A percentile compares a stretch with the other conserved stretches of the same genome.
phyloP scores from a whole-genome alignment of 495 filamentous ascomycete species.

The Aspergillus diversus region DNA sequence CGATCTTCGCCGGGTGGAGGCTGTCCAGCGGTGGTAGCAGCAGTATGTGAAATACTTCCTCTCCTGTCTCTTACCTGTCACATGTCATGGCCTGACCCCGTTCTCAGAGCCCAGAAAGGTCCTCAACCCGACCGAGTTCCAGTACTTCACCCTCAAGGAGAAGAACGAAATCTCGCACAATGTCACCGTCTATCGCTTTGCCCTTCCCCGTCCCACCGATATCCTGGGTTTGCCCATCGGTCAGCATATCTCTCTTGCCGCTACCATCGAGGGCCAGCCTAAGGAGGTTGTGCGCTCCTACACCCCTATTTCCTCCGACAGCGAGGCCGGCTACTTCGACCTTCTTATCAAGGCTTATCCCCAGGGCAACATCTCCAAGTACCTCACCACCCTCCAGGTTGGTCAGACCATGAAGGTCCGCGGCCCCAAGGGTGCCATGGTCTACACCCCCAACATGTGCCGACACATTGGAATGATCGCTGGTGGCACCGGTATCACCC shows the following conservation, averaged over 20 bases:
- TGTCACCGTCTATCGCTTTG: conserved; percentile 96
- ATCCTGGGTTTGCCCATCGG: conserved; percentile 97
- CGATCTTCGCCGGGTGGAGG: conserved; percentile 65
- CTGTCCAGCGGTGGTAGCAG: conserved; percentile 44
- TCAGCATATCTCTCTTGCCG: conserved; percentile 95
- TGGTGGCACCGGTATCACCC: conserved; percentile 96
- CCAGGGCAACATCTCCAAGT: conserved; percentile 91
- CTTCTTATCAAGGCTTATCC: conserved; percentile 97
- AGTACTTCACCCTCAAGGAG: conserved; percentile 85
- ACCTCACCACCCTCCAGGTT: conserved; percentile 79
- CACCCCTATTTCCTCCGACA: conserved; percentile 92
- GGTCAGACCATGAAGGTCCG: conserved; percentile 86
- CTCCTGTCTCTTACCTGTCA: conserved; percentile 2
- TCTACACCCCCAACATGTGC: conserved; percentile 94
- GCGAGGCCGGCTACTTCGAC: conserved; percentile 92
- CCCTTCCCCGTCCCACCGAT: conserved; percentile 71
- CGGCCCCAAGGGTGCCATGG: conserved; percentile 96
- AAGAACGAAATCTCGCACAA: conserved; percentile 95
- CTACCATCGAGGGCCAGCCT: conserved; percentile 69
- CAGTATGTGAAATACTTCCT: conserved; percentile 3
- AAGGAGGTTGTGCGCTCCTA: conserved; percentile 96
- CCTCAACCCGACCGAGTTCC: conserved; percentile 84
- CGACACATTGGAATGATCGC: conserved; percentile 96
- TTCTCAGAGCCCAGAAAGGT: conserved; percentile 70
- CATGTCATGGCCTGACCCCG: neutral